These are phyloP conservation scores for Paramyrothecium roridum DNA, from an alignment of 2,329 filamentous ascomycete species.

Conservation along the genomic window DNA sequence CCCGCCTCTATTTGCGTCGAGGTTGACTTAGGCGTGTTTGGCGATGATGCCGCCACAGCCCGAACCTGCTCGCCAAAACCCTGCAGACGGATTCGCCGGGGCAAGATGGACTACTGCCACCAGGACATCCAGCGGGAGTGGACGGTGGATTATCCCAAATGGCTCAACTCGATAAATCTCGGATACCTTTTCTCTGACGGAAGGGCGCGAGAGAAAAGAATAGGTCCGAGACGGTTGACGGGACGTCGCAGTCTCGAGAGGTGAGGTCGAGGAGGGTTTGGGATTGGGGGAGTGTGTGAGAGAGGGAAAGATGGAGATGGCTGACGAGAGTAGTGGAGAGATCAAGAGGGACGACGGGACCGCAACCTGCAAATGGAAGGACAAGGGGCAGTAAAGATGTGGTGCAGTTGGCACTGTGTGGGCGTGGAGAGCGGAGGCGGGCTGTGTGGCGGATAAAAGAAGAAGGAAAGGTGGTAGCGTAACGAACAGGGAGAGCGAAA, in stretches of 20 bases:
- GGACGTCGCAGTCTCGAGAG: background rate
- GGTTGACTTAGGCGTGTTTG: background rate
- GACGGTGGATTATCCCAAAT: background rate
- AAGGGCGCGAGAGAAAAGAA: background rate
- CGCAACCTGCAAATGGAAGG: conserved; percentile 3
- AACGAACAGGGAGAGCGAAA: conserved; percentile 10
- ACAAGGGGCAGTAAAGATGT: conserved; percentile 4
- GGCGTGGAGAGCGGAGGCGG: conserved; percentile 4
- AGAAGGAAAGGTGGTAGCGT: conserved; percentile 8
- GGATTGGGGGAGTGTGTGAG: background rate
- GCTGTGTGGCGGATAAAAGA: conserved; percentile 10
- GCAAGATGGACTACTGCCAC: background rate
- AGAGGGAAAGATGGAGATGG: conserved; percentile 10
- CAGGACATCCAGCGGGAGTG: background rate
- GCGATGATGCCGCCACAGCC: background rate
- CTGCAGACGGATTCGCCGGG: background rate
- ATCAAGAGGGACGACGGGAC: conserved; percentile 11
- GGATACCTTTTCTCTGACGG: background rate
- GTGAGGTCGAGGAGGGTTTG: background rate
- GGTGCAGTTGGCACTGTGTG: conserved; percentile 1
- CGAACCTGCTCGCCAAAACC: background rate
- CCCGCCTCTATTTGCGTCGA: background rate
- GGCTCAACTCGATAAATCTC: background rate
- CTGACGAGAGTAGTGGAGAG: conserved; percentile 15
- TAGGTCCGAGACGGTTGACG: background rate